phyloP scores from a whole-genome alignment of 306 rosid species.

The apple (Malus domestica) region DNA sequence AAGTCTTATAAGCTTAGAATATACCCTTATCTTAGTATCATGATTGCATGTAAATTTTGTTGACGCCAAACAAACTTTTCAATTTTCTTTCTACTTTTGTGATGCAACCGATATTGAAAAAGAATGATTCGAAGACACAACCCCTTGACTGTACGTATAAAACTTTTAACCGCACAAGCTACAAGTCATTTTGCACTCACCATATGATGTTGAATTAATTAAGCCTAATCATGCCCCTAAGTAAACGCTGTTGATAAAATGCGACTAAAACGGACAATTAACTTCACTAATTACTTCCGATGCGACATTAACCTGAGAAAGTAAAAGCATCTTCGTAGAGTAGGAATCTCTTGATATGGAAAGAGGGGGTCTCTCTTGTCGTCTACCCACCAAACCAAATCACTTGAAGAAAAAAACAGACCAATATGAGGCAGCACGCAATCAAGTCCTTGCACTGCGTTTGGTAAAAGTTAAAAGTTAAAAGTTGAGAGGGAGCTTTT shows the following conservation, averaged over 20 bases:
- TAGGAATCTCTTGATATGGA: slow-evolving; percentile 1
- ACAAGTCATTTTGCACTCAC: background rate
- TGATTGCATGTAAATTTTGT: too few species aligned
- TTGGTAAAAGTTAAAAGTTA: too few species aligned
- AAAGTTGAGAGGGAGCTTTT: background rate
- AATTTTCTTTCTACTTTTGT: too few species aligned
- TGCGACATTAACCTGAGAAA: background rate
- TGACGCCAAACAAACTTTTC: background rate
- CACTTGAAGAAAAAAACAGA: background rate
- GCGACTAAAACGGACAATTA: background rate
- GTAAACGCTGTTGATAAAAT: too few species aligned
- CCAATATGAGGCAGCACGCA: background rate
- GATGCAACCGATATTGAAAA: background rate
- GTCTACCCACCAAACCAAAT: slow-evolving; percentile 20
- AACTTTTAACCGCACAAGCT: background rate
- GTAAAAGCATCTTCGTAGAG: background rate
- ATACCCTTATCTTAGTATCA: too few species aligned
- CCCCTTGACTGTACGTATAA: background rate
- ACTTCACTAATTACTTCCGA: background rate
- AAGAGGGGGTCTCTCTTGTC: slow-evolving; percentile 10
- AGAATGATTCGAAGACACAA: background rate
- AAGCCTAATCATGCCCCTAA: too few species aligned
- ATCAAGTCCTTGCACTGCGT: background rate
- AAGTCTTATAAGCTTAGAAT: too few species aligned
- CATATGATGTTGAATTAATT: background rate